Percentiles rank a stretch among this genome's conserved stretches.
These are phyloP conservation scores for Eucommia ulmoides DNA, from an alignment of 257 asterid genomes.

Conservation along the genomic window DNA sequence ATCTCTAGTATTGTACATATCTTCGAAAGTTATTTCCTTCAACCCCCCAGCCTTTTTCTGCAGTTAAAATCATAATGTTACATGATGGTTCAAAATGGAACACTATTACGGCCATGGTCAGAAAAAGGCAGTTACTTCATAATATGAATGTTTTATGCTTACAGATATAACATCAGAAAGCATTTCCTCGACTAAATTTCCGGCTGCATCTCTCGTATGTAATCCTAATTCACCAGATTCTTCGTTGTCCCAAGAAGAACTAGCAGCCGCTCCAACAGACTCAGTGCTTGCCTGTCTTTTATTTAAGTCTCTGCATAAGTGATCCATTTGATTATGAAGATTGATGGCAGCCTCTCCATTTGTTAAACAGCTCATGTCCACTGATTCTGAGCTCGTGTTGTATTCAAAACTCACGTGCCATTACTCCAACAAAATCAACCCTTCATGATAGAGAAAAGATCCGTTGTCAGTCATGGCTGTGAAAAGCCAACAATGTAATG, in stretches of 20 bases:
- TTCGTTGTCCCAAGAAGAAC: slow-evolving; percentile 6
- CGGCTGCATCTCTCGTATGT: slow-evolving; percentile 11
- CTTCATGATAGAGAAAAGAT: slow-evolving; percentile 10
- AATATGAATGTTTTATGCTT: not conserved
- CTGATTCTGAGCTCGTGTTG: slow-evolving; percentile 14
- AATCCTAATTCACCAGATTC: slow-evolving; percentile 10
- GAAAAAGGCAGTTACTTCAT: not conserved
- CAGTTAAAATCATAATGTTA: slow-evolving; percentile 6
- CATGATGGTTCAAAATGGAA: not conserved
- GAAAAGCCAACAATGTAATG: too few relatives aligned
- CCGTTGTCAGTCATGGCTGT: too few relatives aligned
- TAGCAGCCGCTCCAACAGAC: slow-evolving; percentile 18
- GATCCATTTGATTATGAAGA: slow-evolving; percentile 21
- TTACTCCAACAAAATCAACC: slow-evolving; percentile 15
- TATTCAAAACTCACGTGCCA: slow-evolving; percentile 4
- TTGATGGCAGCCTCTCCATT: slow-evolving; percentile 26
- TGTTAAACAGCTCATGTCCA: slow-evolving; percentile 22
- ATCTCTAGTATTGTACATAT: slow-evolving; percentile 47
- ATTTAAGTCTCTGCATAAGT: slow-evolving; percentile 9
- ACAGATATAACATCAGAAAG: slow-evolving; percentile 13
- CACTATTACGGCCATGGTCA: not conserved
- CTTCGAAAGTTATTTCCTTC: slow-evolving; percentile 57
- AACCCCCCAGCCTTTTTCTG: slow-evolving; percentile 42
- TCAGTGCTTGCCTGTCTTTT: slow-evolving; percentile 13
- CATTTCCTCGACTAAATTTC: slow-evolving; percentile 4